Conservation (phyloP, 23 red algal genomes). For the Gracilaria vermiculophylla region DNA sequence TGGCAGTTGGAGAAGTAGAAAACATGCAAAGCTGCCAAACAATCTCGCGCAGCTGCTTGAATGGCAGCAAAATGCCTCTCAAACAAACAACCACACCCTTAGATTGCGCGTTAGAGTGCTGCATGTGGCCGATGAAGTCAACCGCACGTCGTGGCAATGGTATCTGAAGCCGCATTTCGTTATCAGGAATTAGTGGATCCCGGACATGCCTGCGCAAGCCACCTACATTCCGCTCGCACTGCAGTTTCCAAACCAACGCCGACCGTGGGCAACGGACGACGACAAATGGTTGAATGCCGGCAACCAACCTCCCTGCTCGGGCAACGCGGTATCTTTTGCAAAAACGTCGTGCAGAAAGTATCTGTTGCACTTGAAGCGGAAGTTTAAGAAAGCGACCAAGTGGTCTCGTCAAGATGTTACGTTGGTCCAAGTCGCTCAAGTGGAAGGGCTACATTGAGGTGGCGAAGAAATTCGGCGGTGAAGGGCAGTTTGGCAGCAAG, state of each 20-base stretch:
- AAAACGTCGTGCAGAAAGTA: neutral
- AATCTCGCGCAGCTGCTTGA: neutral
- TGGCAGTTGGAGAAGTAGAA: constrained; percentile 36
- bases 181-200: constrained; percentile 32
- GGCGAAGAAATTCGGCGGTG: constrained; percentile 23
- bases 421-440: neutral
- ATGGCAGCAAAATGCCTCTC: neutral
- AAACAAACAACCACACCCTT: neutral
- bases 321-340: neutral
- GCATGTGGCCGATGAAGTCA: constrained; percentile 28
- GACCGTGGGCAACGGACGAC: constrained; percentile 1
- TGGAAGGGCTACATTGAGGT: constrained; percentile 19
- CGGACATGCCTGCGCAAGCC: constrained; percentile 18
- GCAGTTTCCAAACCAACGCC: constrained; percentile 17
- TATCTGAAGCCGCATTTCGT: constrained; percentile 14
- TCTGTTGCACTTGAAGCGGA: constrained; percentile 33
- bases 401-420: neutral
- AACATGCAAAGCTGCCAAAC: constrained; percentile 8
- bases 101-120: constrained; percentile 15
- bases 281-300: neutral
- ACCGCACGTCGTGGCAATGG: constrained; percentile 5
- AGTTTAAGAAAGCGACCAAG: constrained; percentile 26
- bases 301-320: neutral
- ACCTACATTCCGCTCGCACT: constrained; percentile 30
- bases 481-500: constrained; percentile 18